Evolutionary conservation across 164 flowering plant species (phyloP), one percentile per base, ranked within the genome.

Genomic region (Euptelea pleiosperma): DNA sequence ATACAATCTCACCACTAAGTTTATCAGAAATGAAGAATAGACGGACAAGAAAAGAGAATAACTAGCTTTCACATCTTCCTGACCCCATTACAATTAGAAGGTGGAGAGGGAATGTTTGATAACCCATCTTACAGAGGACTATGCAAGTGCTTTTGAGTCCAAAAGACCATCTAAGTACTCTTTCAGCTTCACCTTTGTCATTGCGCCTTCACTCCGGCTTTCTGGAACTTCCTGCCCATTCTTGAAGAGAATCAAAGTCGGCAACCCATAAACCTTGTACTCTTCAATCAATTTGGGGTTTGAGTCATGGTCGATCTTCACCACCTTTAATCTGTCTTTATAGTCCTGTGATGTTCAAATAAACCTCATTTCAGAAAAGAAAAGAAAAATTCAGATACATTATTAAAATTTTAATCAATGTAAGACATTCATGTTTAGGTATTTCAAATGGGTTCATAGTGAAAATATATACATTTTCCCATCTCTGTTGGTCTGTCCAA

Each of bases 181-280:
- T 53, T 82, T 77, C 18, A 89, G 84, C 70, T 86, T 89, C 3
- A 18, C 73, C 68, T 89, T 89, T 42, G 89, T 81, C 47, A 89
- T 81, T 10, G 93, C 96, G 47, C 96, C 96, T 80, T 89, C 93
- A 64, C 83, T 78, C 48, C 87, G 75, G 77, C 96, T 89, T 22
- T 69, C 77, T 15, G 84, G 77, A 62, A 89, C 77, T 78, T 83
- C 93, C 63, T 73, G 34, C n/a, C 96, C 96, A 54, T 85, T 67
- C 72, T 80, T 79, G 74, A 89, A 89, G 37, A 89, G 67, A 68
- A 89, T 84, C 60, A 86, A 58, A 53, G 80, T 59, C 3, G 96
- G 96, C 68, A 89, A 71, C 39, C 96, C 96, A 73, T 86, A 89
- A 25, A 89, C 91, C 63, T 84, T 82, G 71, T 81, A 86, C 60